Base-by-base conservation (phyloP, 2,329 filamentous ascomycete species). In the Epichloe gansuensis region DNA sequence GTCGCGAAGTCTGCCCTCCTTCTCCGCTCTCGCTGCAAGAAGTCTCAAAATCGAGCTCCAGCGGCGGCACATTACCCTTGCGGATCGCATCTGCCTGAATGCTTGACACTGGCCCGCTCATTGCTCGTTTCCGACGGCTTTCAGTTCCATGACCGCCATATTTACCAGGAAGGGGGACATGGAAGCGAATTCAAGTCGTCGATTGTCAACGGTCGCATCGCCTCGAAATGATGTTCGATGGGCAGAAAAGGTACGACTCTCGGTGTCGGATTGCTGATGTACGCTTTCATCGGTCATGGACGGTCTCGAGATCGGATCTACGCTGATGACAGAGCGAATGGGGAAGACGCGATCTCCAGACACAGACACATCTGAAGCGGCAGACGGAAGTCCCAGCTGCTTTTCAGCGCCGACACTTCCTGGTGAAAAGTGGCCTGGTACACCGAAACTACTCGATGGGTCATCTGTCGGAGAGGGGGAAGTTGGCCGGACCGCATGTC, bases 281-380 rank as follows among this genome's bases (percentile, higher is more conserved):
- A 70, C 69, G 54, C 69, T 69, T n/a, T 71, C 69, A 11, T 73
- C 71, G 46, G 59, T 62, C 5, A 66, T 60, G 56, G 62, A 74
- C 70, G 68, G 66, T 49, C 58, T 59, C 48, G 66, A 68, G n/a
- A 54, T 52, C 6, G 80, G 79, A 59, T 87, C 82, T 42, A 91
- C 80, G 6, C 81, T 86, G 25, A 91, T 74, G 44, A 88, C 83
- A n/a, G 86, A 90, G 48, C 86, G 80, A 35, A 91, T 86, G n/a
- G 87, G 87, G 53, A 87, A 91, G 5, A 91, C 85, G 52, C 85
- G 78, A 61, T 91, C 76, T 35, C 66, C 64, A 31, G 67, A 69
- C 25, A 65, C 64, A 31, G 67, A 69, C 25, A 65, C 62, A 51
- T 70, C 68, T n/a, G 68, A 69, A 46, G 61, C 57, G 11, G 59